phyloP scores from a whole-genome alignment of 306 rosid genomes.

The Fagus crenata region DNA sequence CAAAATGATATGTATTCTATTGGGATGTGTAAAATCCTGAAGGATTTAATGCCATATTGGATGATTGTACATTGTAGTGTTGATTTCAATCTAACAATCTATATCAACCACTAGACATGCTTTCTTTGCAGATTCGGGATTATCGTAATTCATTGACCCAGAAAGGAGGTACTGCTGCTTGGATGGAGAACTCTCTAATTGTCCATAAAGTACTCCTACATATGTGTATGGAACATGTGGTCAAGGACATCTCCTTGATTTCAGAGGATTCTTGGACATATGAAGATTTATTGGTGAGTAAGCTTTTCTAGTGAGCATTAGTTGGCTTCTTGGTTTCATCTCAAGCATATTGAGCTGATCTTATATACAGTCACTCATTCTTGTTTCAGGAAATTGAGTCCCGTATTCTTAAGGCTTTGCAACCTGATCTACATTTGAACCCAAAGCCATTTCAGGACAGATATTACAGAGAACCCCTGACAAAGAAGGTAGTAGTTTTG shows the following conservation, averaged over 20 bases:
- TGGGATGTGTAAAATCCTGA: neutral
- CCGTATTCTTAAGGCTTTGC: conserved; percentile 38
- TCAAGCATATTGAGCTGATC: conserved; percentile 2
- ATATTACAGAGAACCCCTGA: conserved; percentile 5
- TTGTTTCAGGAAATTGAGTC: conserved; percentile 43
- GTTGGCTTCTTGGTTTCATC: conserved; percentile 3
- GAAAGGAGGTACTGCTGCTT: conserved; percentile 14
- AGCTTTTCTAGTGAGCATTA: conserved; percentile 9
- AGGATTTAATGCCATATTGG: conserved; percentile 2
- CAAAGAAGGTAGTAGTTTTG: conserved; percentile 32
- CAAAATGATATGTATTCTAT: neutral
- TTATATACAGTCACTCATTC: conserved; percentile 1
- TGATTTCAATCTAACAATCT: conserved; percentile 5
- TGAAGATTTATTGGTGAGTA: conserved; percentile 35
- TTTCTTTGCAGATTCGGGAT: conserved; percentile 42
- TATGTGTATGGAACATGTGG: conserved; percentile 41
- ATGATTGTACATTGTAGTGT: neutral
- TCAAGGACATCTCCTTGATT: conserved; percentile 39
- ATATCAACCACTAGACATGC: conserved; percentile 1
- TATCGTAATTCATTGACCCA: conserved; percentile 34
- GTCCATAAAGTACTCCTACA: conserved; percentile 35
- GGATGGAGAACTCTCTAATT: conserved; percentile 16
- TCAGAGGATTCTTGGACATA: conserved; percentile 39
- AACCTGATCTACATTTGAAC: conserved; percentile 41
- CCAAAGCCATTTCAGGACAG: conserved; percentile 29